These are phyloP conservation scores for Omphalea diandra DNA, from an alignment of 441 rosid species.

Conservation along the genomic window DNA sequence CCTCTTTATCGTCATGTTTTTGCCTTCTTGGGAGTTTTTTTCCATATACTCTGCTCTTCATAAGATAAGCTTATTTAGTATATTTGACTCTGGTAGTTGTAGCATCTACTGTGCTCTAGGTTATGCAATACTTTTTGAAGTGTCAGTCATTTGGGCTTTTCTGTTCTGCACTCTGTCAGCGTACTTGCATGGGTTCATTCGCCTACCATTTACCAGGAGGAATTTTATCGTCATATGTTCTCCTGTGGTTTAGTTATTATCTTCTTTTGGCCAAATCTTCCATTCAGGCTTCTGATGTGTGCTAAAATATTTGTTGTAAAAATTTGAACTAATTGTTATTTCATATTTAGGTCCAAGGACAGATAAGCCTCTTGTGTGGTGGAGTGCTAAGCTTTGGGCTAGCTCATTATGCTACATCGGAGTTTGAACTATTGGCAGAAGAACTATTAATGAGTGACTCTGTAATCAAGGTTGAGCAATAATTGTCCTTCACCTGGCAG, in stretches of 20 bases:
- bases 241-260: neutral
- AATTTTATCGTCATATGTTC: neutral
- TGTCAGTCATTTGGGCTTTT: no score
- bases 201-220: neutral
- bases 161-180: no score
- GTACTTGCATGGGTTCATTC: no score
- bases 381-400: conserved; percentile 95
- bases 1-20: no score
- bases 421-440: conserved; percentile 95
- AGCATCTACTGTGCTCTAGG: no score
- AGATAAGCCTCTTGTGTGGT: conserved; percentile 68
- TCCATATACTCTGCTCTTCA: no score
- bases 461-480: conserved; percentile 64
- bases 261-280: conserved; percentile 2
- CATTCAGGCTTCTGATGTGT: neutral
- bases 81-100: no score
- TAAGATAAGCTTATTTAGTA: no score
- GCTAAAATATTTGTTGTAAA: neutral
- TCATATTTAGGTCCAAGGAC: conserved; percentile 84
- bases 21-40: no score
- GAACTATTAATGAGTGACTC: conserved; percentile 99
- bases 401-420: conserved; percentile 85
- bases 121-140: no score
- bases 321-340: conserved; percentile 18
- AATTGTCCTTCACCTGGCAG: conserved; percentile 5